Evolutionary conservation across 768 basidiomycete species (phyloP).

Genomic region (Cubamyces lactineus): DNA sequence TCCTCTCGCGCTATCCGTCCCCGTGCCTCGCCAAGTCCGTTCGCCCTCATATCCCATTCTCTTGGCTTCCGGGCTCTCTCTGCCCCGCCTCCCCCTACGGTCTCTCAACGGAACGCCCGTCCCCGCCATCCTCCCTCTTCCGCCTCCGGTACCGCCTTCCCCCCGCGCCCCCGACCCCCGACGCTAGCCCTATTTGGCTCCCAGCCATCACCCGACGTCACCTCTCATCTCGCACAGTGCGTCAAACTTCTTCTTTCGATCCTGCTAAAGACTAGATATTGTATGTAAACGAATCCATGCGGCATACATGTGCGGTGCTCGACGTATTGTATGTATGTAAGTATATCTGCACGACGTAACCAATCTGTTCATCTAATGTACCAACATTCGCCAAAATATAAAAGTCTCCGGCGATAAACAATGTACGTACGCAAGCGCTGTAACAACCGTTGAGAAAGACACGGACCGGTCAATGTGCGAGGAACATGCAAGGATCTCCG

Average conservation of each 20-base stretch:
- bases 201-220: too few species aligned
- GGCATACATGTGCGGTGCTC: neutral
- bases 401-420: neutral
- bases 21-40: neutral
- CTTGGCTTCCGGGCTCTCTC: neutral
- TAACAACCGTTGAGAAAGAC: neutral
- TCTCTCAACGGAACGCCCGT: neutral
- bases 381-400: conserved; percentile 4
- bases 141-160: neutral
- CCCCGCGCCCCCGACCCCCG: neutral
- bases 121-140: neutral
- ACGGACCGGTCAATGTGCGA: neutral
- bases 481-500: too few species aligned
- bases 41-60: neutral
- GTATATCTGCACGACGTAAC: neutral
- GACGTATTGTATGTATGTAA: neutral
- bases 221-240: too few species aligned
- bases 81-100: neutral
- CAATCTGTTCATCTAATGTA: conserved; percentile 9
- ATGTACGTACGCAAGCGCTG: neutral
- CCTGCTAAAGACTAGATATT: too few species aligned
- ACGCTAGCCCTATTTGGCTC: neutral
- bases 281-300: neutral
- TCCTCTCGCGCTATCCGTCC: neutral
- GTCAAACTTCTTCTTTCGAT: too few species aligned